These are phyloP conservation scores for Tricholoma saponaceum DNA, from an alignment of 768 basidiomycete species.

Conservation along the genomic window DNA sequence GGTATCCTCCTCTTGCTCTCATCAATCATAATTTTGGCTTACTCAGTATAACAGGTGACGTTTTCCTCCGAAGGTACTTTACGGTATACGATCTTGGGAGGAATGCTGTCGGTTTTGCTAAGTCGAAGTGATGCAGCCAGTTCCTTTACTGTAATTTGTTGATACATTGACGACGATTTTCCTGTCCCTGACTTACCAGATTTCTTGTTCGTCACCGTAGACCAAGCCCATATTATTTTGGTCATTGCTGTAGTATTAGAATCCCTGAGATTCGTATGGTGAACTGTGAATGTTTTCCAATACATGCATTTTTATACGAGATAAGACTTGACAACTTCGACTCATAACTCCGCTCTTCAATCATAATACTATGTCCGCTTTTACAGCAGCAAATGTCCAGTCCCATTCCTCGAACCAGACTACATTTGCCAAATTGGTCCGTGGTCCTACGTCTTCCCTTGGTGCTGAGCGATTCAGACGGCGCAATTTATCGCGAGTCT, in stretches of 20 bases:
- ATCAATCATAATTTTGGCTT: conserved; percentile 1
- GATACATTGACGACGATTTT: neutral
- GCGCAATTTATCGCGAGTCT: conserved; percentile 18
- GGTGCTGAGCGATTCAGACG: conserved; percentile 23
- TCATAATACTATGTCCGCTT: neutral
- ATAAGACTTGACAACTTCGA: neutral
- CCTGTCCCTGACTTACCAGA: neutral
- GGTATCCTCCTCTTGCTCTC: conserved; percentile 40
- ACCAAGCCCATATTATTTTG: neutral
- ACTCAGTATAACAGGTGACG: conserved; percentile 52
- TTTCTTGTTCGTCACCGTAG: neutral
- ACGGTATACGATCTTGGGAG: conserved; percentile 84
- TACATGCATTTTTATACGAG: neutral
- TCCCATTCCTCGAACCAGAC: neutral
- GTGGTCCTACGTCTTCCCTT: conserved; percentile 15
- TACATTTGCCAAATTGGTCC: conserved; percentile 1
- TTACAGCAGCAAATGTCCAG: neutral
- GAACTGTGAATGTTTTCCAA: neutral
- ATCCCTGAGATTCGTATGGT: neutral
- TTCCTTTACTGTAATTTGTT: neutral
- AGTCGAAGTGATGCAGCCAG: conserved; percentile 20
- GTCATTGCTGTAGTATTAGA: neutral
- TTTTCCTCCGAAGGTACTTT: conserved; percentile 88
- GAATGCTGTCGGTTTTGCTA: conserved; percentile 83
- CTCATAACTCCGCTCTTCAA: neutral